Percentiles rank a stretch among this genome's conserved stretches.
Conservation (phyloP, 1,139 yeast genomes). For the Saccharomyces hybrid region DNA sequence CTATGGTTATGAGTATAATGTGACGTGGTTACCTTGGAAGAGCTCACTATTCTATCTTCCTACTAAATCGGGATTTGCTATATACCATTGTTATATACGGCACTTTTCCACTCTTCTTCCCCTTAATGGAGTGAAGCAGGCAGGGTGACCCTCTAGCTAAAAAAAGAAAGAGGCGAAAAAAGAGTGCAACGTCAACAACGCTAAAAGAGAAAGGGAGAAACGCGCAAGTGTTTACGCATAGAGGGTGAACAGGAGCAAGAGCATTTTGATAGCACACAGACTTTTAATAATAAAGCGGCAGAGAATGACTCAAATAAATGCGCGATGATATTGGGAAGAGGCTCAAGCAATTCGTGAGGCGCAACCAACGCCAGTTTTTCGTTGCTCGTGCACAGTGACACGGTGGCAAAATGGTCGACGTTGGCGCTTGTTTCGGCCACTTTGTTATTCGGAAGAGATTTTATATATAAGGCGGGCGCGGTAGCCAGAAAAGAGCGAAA, state of each 20-base stretch:
- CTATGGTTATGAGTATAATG: neutral
- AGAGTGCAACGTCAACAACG: neutral
- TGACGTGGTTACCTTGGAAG: neutral
- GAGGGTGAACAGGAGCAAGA: neutral
- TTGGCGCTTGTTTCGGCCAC: neutral
- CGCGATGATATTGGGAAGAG: neutral
- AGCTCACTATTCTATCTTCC: neutral
- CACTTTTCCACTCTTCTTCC: neutral
- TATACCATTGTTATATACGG: neutral
- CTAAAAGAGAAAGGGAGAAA: neutral
- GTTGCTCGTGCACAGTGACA: neutral
- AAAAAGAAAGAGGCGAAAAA: neutral
- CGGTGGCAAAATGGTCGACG: conserved; percentile 1
- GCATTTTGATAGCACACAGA: neutral
- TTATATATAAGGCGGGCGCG: neutral
- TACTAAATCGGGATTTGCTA: neutral
- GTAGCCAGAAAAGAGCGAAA: neutral
- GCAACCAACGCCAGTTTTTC: neutral
- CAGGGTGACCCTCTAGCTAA: neutral
- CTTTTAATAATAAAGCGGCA: neutral
- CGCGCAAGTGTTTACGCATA: neutral
- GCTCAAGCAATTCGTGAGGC: neutral
- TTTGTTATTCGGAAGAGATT: neutral
- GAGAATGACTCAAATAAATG: neutral
- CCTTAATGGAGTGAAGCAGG: neutral